Percentiles rank a stretch among this genome's conserved stretches.
phyloP scores from a whole-genome alignment of 305 asterid genomes.

The Fraxinus paxiana region DNA sequence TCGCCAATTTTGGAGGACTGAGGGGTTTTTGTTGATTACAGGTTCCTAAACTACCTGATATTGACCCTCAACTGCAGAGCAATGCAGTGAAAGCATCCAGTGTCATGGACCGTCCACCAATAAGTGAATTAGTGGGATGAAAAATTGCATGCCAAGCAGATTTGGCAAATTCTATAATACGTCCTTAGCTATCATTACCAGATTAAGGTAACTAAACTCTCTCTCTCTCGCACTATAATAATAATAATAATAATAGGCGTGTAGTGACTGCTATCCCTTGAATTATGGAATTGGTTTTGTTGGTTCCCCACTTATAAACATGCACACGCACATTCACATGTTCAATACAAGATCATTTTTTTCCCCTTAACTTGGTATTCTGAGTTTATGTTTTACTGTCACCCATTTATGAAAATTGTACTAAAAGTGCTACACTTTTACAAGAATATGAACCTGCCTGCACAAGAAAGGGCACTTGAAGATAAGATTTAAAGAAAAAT shows the following conservation, averaged over 20 bases:
- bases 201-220: not conserved
- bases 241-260: not conserved
- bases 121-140: slow-evolving; percentile 85
- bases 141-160: not conserved
- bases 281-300: not conserved
- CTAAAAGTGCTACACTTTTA: not conserved
- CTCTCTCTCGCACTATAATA: not conserved
- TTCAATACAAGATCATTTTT: not conserved
- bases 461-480: not conserved
- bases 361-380: not conserved
- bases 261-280: not conserved
- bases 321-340: not conserved
- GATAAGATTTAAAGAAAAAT: not conserved
- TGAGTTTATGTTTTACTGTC: not conserved
- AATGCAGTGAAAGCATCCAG: slow-evolving; percentile 80
- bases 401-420: not conserved
- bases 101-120: slow-evolving; percentile 97
- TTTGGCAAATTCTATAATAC: not conserved
- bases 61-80: slow-evolving; percentile 70
- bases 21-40: slow-evolving; percentile 22
- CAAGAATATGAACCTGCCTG: not conserved
- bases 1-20: not conserved
- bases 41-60: slow-evolving; percentile 90
- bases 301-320: not conserved
- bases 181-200: not conserved